phyloP scores from a whole-genome alignment of 768 basidiomycete species.

The Candolleomyces aberdarensis region DNA sequence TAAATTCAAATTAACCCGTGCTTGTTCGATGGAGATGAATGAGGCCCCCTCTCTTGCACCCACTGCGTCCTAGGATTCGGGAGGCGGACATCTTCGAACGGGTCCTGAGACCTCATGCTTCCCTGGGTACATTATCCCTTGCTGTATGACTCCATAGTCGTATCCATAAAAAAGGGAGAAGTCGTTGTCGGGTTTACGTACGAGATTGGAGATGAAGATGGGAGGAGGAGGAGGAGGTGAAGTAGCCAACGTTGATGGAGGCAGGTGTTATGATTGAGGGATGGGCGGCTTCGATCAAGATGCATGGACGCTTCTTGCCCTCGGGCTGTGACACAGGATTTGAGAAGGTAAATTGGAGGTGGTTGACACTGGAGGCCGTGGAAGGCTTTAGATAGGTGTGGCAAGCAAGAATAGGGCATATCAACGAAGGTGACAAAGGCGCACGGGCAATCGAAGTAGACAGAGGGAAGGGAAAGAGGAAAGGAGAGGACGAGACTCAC shows the following conservation, averaged over 20 bases:
- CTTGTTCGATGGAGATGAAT: slow-evolving; percentile 69
- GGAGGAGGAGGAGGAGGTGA: not conserved
- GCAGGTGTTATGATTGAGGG: no score
- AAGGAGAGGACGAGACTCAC: no score
- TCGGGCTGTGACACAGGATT: no score
- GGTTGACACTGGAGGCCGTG: slow-evolving; percentile 72
- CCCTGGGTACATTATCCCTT: slow-evolving; percentile 35
- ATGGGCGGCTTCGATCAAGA: no score
- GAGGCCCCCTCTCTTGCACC: slow-evolving; percentile 66
- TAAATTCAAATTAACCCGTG: slow-evolving; percentile 46
- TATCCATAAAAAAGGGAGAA: no score
- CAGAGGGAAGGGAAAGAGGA: no score
- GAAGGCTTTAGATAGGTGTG: not conserved
- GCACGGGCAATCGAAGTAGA: no score
- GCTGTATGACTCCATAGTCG: slow-evolving; percentile 35
- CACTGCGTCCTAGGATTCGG: slow-evolving; percentile 15
- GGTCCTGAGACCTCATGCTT: slow-evolving; percentile 35
- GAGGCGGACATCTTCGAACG: slow-evolving; percentile 47
- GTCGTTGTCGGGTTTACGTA: no score
- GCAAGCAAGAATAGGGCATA: not conserved
- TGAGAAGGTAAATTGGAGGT: slow-evolving; percentile 11
- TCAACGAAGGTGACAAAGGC: slow-evolving; percentile 9
- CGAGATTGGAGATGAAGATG: no score
- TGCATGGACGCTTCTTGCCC: no score
- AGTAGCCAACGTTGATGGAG: no score